Conservation (phyloP, 2,329 filamentous ascomycete species). For the Ilyonectria robusta region DNA sequence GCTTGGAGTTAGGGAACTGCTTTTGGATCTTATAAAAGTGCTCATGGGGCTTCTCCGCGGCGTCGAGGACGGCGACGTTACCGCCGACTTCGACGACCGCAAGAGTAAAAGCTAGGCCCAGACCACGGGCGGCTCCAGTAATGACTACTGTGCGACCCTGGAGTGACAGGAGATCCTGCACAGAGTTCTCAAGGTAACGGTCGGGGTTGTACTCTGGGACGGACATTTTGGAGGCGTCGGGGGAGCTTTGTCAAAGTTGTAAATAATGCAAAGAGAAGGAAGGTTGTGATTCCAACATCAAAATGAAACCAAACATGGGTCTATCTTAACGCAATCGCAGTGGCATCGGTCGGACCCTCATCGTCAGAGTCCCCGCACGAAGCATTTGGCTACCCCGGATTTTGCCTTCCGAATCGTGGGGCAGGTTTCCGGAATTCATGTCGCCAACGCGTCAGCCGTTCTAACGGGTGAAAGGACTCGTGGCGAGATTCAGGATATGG, state of each 20-base stretch:
- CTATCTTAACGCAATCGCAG: conserved; percentile 7
- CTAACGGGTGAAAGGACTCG: neutral
- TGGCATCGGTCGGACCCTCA: neutral
- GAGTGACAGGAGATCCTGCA: conserved; percentile 32
- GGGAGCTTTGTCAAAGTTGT: neutral
- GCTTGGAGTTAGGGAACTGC: conserved; percentile 20
- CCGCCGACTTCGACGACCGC: conserved; percentile 32
- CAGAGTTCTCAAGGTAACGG: conserved; percentile 27
- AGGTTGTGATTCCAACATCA: neutral
- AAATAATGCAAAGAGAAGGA: neutral
- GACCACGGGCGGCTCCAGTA: conserved; percentile 30
- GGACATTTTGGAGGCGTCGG: conserved; percentile 11
- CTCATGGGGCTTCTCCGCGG: conserved; percentile 35
- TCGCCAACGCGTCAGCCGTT: neutral
- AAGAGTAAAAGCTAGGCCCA: conserved; percentile 33
- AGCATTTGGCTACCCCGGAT: conserved; percentile 22
- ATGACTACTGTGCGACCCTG: conserved; percentile 32
- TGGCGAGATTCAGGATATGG: neutral
- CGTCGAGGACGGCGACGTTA: conserved; percentile 34
- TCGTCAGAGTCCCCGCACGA: neutral
- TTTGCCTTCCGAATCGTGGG: conserved; percentile 22
- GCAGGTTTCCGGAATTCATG: conserved; percentile 16
- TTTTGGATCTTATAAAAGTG: conserved; percentile 34
- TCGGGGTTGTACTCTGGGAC: conserved; percentile 21
- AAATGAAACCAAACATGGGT: neutral